These are phyloP conservation scores for Steccherinum ochraceum DNA, from an alignment of 768 basidiomycete species.

Conservation along the genomic window DNA sequence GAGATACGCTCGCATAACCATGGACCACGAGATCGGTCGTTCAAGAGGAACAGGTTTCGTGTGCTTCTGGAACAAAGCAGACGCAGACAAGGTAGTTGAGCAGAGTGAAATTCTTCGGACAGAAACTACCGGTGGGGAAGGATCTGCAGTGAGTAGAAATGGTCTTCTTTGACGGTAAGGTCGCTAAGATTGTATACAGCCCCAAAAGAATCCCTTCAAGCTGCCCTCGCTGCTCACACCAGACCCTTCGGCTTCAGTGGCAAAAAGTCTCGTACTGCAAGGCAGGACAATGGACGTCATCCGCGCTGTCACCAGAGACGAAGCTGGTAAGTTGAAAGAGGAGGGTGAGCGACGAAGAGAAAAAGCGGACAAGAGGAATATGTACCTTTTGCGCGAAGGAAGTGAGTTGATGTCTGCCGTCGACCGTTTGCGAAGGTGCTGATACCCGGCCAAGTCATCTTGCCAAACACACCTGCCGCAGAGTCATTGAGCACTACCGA, in stretches of 20 bases:
- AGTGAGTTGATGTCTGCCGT: slow-evolving; percentile 41
- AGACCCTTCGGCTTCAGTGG: slow-evolving; percentile 84
- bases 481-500: slow-evolving; percentile 64
- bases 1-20: slow-evolving; percentile 86
- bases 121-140: slow-evolving; percentile 49
- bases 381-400: slow-evolving; percentile 95
- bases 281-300: slow-evolving; percentile 90
- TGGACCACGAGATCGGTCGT: slow-evolving; percentile 77
- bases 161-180: neutral
- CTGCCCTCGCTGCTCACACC: slow-evolving; percentile 87
- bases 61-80: slow-evolving; percentile 92
- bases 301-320: slow-evolving; percentile 84
- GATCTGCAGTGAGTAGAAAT: slow-evolving; percentile 18
- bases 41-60: slow-evolving; percentile 95
- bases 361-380: slow-evolving; percentile 91
- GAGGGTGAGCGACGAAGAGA: slow-evolving; percentile 78
- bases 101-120: slow-evolving; percentile 68
- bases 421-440: neutral
- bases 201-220: slow-evolving; percentile 79
- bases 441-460: slow-evolving; percentile 55
- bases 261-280: slow-evolving; percentile 80
- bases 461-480: slow-evolving; percentile 82
- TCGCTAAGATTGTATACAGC: slow-evolving; percentile 24
- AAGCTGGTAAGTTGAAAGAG: slow-evolving; percentile 84
- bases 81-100: slow-evolving; percentile 79